A percentile compares a stretch with the other conserved stretches of the same genome.
phyloP scores from a whole-genome alignment of 2,329 filamentous ascomycete genomes.

The Proliferodiscus dingleyae region DNA sequence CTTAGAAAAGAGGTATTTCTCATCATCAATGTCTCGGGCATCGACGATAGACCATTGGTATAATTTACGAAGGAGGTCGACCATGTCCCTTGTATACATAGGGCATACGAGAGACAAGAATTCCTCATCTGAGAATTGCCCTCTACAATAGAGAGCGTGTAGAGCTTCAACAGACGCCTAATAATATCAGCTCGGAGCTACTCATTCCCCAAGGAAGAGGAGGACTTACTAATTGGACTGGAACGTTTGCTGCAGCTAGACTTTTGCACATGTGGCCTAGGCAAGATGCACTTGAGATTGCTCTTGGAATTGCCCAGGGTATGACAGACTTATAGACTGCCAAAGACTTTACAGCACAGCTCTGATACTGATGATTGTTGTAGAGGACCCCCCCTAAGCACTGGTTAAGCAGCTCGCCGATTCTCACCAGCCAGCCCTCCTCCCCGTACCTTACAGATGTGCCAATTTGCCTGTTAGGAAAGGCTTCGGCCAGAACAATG shows the following conservation, averaged over 20 bases:
- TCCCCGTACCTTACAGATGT: constrained; percentile 67
- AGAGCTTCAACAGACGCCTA: constrained; percentile 77
- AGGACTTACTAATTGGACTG: constrained; percentile 64
- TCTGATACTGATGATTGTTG: constrained; percentile 61
- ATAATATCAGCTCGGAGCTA: constrained; percentile 15
- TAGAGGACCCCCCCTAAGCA: constrained; percentile 64
- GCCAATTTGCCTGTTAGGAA: constrained; percentile 62
- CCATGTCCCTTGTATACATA: constrained; percentile 68
- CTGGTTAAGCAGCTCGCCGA: constrained; percentile 67
- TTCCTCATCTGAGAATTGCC: constrained; percentile 70
- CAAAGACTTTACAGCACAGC: constrained; percentile 71
- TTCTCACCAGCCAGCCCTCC: constrained; percentile 82
- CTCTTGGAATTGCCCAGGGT: constrained; percentile 82
- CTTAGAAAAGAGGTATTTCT: constrained; percentile 88
- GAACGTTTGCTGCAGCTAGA: constrained; percentile 64
- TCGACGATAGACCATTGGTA: constrained; percentile 78
- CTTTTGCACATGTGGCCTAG: constrained; percentile 67
- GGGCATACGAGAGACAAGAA: constrained; percentile 73
- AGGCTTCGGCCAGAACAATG: constrained; percentile 67
- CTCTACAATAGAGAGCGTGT: constrained; percentile 74
- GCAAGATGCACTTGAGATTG: constrained; percentile 66
- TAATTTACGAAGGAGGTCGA: constrained; percentile 66
- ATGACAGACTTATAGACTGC: constrained; percentile 74
- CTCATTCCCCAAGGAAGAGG: background rate
- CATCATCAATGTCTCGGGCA: constrained; percentile 78